A percentile compares a stretch with the other conserved stretches of the same genome.
Evolutionary conservation across 768 basidiomycete genomes (phyloP).

Genomic region (Harrya chromipes): DNA sequence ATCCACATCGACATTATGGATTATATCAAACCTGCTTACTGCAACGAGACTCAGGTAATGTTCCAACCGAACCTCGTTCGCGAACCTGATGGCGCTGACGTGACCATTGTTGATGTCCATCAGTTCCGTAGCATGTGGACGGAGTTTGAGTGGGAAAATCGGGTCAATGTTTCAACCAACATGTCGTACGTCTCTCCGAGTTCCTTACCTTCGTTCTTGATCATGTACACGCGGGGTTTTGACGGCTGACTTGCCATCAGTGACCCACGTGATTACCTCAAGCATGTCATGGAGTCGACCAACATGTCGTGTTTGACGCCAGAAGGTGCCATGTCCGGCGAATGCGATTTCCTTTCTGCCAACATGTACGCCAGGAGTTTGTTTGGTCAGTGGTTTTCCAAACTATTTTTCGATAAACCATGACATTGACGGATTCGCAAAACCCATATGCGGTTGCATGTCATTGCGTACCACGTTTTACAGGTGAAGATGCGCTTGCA

Average conservation of each 20-base stretch:
- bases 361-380: constrained; percentile 95
- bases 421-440: not conserved
- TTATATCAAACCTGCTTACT: constrained; percentile 63
- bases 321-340: constrained; percentile 81
- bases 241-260: constrained; percentile 33
- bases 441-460: too few species aligned
- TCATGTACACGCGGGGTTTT: not conserved
- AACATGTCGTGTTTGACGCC: constrained; percentile 98
- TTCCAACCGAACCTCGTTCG: not conserved
- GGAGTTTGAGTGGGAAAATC: constrained; percentile 99
- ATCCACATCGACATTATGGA: constrained; percentile 93
- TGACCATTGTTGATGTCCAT: not conserved
- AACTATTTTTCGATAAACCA: not conserved
- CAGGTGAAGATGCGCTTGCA: constrained; percentile 94
- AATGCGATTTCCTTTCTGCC: constrained; percentile 95
- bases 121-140: constrained; percentile 99
- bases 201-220: not conserved
- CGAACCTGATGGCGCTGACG: not conserved
- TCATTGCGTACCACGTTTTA: not conserved
- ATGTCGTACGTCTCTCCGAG: constrained; percentile 58
- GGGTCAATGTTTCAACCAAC: constrained; percentile 86
- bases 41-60: constrained; percentile 86
- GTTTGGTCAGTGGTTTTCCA: constrained; percentile 59
- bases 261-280: constrained; percentile 84
- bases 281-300: constrained; percentile 93